These are phyloP conservation scores for Hymenoscyphus occultus DNA, from an alignment of 2,329 filamentous ascomycete species.

Conservation along the genomic window DNA sequence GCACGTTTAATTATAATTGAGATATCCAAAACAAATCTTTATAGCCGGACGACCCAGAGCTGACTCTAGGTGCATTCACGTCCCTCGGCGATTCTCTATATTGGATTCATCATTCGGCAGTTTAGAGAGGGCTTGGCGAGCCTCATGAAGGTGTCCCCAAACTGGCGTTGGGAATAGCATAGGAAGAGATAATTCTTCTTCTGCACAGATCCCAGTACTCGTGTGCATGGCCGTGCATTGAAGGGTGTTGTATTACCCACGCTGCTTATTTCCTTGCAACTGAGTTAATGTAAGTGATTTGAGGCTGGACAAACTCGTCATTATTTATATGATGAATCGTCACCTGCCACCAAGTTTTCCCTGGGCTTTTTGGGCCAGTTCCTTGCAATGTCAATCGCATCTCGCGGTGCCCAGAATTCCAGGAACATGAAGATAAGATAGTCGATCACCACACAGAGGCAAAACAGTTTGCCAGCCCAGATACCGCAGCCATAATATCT, in stretches of 20 bases:
- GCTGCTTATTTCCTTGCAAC: conserved; percentile 2
- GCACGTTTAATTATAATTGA: conserved; percentile 8
- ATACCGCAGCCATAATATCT: conserved; percentile 97
- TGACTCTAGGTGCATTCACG: background rate
- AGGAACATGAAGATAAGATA: conserved; percentile 86
- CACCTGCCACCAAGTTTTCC: conserved; percentile 14
- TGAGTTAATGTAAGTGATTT: background rate
- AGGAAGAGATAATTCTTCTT: conserved; percentile 1
- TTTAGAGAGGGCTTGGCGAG: background rate
- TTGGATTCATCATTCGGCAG: conserved; percentile 13
- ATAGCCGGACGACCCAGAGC: conserved; percentile 9
- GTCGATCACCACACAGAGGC: conserved; percentile 89
- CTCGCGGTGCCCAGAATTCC: conserved; percentile 81
- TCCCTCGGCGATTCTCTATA: conserved; percentile 8
- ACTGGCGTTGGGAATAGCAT: conserved; percentile 8
- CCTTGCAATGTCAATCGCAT: conserved; percentile 81
- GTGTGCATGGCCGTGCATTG: conserved; percentile 6
- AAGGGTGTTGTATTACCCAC: background rate
- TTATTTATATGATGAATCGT: conserved; percentile 12
- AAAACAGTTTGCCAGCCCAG: conserved; percentile 97
- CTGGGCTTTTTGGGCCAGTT: conserved; percentile 83
- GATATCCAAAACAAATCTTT: conserved; percentile 13
- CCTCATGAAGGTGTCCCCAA: conserved; percentile 1
- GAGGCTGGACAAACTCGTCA: background rate
- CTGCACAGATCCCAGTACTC: background rate